Base-by-base conservation (phyloP, 345 rosid genomes). In the Rhodamnia argentea region DNA sequence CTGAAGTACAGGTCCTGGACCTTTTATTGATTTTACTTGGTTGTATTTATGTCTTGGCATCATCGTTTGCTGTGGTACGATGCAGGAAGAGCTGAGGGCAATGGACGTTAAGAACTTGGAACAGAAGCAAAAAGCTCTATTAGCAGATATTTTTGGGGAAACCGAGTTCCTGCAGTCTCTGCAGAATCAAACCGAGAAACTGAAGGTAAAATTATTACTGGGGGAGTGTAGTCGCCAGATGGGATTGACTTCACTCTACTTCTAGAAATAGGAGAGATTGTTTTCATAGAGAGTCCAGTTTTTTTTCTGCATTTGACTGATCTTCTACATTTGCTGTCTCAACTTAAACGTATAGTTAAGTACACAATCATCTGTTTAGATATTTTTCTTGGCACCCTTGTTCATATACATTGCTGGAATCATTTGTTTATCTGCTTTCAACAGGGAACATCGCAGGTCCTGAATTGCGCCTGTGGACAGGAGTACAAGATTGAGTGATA, bases 401-500 rank as follows among this genome's bases (percentile, higher is more conserved):
- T n/a, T n/a, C 27, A 40, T 29, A 53, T 12, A 26, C 14, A 83
- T 13, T 54, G 29, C 37, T 1, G 14, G 85, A 55, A 52, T 54
- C 37, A 84, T 89, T 52, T 57, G 84, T 84, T 47, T 51, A 52
- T n/a, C 55, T 86, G 85, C 88, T 70, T 84, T 83, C 85, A 62
- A 55, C 93, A 94, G 96, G 96, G 92, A 74, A 90, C 92, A 86
- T 91, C 95, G 59, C 90, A 88, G 84, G 88, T 86, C 83, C 85
- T 93, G 78, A 92, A 91, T 87, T 94, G 96, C 83, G 87, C 81
- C 14, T 94, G 97, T 86, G 96, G 97, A 86, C 84, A 89, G 83
- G 93, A 92, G 86, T 94, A 91, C 93, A 89, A 52, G 88, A 92
- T 93, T 82, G 83, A 83, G 57, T 57, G 86, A 74, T 83, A 83